Base-by-base conservation (phyloP, 768 basidiomycete species). In the Bullera alba region DNA sequence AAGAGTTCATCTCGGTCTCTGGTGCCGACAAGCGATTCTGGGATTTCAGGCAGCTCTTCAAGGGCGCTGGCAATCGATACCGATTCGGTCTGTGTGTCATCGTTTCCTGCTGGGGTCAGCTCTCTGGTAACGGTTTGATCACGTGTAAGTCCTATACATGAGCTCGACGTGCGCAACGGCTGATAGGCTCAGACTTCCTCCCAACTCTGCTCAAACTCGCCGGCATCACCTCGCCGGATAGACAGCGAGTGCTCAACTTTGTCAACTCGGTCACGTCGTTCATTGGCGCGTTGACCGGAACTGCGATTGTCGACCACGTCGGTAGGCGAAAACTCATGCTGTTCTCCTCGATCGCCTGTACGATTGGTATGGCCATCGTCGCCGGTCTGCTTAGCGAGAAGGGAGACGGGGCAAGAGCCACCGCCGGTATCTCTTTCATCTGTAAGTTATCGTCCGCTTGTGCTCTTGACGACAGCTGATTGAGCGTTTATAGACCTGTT, bases 31-130 rank as follows among this genome's bases (percentile, higher is more conserved):
- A 64, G 54, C 64, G 65, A 27, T 80, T 76, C 75, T 81, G 79
- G 79, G 79, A 80, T 61, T 80, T 79, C 72, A 67, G 77, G 34
- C 75, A 76, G 10, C 63, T 80, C 21, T 80, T 81, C 70, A 73
- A 68, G 35, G 78, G 74, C 29, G 67, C 69, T 6, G 76, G 74
- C 7, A 75, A 77, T 61, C 70, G 79, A 44, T 77, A 78, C 61
- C 72, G 79, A 19, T 74, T 77, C 21, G 76, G 75, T 46, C 77
- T 80, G 75, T 77, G 78, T 42, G 76, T 79, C 10, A 67, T 80
- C 34, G 78, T 79, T 76, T 73, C 69, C 76, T 19, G 75, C 75
- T 28, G 74, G 78, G 46, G 58, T 46, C 66, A 67, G 61, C 77
- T 46, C 61, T 78, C 54, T 26, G 71, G 75, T 56, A 77, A 78